phyloP scores from a whole-genome alignment of 768 basidiomycete genomes.

The Auricularia auricula-judae region DNA sequence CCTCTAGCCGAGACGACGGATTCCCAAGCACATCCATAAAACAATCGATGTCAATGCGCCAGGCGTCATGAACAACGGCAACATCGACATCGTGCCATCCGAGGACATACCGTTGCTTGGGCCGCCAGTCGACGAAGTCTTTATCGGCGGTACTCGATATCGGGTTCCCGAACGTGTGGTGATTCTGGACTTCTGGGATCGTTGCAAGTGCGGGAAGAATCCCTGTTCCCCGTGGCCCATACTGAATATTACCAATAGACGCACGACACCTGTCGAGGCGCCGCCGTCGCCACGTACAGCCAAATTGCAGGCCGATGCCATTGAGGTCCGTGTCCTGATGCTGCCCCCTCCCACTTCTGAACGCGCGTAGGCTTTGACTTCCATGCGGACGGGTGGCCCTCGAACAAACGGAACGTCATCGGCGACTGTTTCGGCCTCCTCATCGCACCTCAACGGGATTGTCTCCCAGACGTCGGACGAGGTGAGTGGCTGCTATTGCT shows the following conservation, averaged over 20 bases:
- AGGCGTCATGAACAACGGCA: constrained; percentile 79
- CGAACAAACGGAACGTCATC: neutral
- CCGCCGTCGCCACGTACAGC: neutral
- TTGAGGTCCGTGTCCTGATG: neutral
- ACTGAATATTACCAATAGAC: neutral
- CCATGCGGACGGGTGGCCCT: neutral
- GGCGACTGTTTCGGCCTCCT: too few relatives aligned
- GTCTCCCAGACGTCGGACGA: neutral
- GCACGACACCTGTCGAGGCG: neutral
- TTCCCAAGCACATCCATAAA: constrained; percentile 56
- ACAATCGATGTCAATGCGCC: constrained; percentile 68
- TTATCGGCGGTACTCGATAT: constrained; percentile 83
- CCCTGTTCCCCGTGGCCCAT: constrained; percentile 26
- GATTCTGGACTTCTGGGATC: constrained; percentile 88
- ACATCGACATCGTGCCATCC: constrained; percentile 74
- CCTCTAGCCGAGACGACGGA: constrained; percentile 64
- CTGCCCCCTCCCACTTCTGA: neutral
- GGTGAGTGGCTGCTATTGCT: neutral
- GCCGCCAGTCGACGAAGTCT: constrained; percentile 60
- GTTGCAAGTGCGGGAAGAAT: constrained; percentile 42
- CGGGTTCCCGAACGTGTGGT: constrained; percentile 88
- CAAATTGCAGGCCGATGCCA: constrained; percentile 9
- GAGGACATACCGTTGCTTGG: constrained; percentile 35
- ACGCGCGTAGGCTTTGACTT: neutral
- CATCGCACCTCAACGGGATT: too few relatives aligned